Percentiles rank a stretch among this genome's conserved stretches.
Conservation (phyloP, 192 early-diverging fungal species). For the Backusella morwellensis region DNA sequence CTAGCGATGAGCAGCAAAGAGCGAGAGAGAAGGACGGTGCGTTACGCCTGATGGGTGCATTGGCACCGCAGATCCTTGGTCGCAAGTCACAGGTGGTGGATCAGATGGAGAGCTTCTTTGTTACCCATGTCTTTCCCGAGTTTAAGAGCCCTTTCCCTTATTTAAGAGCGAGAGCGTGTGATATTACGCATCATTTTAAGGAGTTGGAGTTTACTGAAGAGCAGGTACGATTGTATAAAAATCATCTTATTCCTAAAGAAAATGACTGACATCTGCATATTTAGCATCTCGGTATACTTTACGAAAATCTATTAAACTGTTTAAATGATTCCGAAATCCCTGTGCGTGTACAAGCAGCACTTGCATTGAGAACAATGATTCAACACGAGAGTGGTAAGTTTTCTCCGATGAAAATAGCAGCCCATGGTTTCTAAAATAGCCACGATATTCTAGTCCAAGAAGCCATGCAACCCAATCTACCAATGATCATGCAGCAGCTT, state of each 20-base stretch:
- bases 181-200: constrained; percentile 55
- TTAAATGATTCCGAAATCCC: constrained; percentile 82
- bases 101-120: constrained; percentile 84
- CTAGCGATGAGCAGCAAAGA: constrained; percentile 56
- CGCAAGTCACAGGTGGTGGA: constrained; percentile 42
- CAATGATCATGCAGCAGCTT: constrained; percentile 82
- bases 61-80: constrained; percentile 65
- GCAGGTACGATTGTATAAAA: constrained; percentile 9
- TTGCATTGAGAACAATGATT: constrained; percentile 79
- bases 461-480: constrained; percentile 74
- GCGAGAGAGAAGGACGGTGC: constrained; percentile 88
- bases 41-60: constrained; percentile 76
- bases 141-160: constrained; percentile 82
- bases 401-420: too few relatives aligned
- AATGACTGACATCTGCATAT: too few relatives aligned
- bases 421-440: too few relatives aligned
- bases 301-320: constrained; percentile 51
- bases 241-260: too few relatives aligned
- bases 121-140: constrained; percentile 85
- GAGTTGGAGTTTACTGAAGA: constrained; percentile 60
- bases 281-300: constrained; percentile 33
- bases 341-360: constrained; percentile 84
- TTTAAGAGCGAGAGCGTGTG: constrained; percentile 67
- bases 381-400: constrained; percentile 56
- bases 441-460: constrained; percentile 45